Conservation (phyloP, 2,329 filamentous ascomycete genomes). For the Graphilbum fragrans region DNA sequence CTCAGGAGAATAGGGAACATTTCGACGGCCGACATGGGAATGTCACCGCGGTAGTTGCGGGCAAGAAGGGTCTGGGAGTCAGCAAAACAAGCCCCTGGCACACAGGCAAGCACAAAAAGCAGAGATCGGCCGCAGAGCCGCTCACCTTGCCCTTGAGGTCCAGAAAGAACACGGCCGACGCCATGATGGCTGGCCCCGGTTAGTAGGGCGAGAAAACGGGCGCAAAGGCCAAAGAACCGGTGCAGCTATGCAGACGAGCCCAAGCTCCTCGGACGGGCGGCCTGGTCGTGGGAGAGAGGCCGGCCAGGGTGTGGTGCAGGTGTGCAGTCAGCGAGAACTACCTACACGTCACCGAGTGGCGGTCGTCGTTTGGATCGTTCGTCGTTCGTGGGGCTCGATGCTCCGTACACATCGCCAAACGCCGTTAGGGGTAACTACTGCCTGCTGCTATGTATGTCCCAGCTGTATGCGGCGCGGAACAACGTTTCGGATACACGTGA, state of each 20-base stretch:
- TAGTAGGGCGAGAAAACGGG: not conserved
- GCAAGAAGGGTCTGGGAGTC: slow-evolving; percentile 74
- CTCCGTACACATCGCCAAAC: no score
- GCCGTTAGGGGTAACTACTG: no score
- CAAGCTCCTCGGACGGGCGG: not conserved
- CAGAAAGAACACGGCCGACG: slow-evolving; percentile 95
- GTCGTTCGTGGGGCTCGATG: no score
- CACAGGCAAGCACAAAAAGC: not conserved
- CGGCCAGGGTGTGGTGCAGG: not conserved
- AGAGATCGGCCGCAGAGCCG: not conserved
- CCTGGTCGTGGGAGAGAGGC: not conserved
- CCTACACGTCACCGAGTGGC: not conserved
- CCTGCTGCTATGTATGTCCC: no score
- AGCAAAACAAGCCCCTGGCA: not conserved
- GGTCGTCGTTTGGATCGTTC: not conserved
- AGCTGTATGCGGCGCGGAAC: not conserved
- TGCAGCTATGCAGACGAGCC: not conserved
- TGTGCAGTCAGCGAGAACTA: not conserved
- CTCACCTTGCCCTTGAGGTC: slow-evolving; percentile 98
- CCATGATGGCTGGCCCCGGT: slow-evolving; percentile 56
- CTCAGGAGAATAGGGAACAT: slow-evolving; percentile 92
- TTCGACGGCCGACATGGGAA: slow-evolving; percentile 98
- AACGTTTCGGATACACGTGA: slow-evolving; percentile 2
- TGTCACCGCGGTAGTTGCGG: slow-evolving; percentile 96
- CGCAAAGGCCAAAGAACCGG: not conserved